phyloP scores from a whole-genome alignment of 768 basidiomycete genomes.

The Naganishia vaughanmartiniae region DNA sequence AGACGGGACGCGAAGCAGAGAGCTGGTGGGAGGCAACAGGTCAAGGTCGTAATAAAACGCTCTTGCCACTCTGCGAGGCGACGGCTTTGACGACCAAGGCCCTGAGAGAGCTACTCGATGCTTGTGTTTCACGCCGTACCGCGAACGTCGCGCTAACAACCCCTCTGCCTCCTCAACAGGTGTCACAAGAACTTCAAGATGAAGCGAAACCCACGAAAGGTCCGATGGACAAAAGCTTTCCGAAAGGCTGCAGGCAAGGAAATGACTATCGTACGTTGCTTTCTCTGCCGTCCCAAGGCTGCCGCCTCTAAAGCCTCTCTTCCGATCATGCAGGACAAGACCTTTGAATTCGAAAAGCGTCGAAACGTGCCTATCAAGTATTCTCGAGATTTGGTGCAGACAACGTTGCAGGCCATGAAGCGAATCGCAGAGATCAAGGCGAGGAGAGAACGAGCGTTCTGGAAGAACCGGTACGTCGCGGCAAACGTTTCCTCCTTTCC shows the following conservation, averaged over 20 bases:
- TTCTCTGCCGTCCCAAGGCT: background rate
- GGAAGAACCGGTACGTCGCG: constrained; percentile 67
- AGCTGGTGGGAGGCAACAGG: no score
- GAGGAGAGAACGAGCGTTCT: constrained; percentile 88
- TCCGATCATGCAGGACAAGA: constrained; percentile 70
- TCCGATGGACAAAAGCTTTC: constrained; percentile 99
- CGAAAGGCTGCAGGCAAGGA: constrained; percentile 97
- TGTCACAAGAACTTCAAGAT: constrained; percentile 99
- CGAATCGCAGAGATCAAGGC: constrained; percentile 86
- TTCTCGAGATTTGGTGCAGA: constrained; percentile 86
- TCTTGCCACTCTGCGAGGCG: no score
- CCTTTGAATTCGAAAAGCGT: constrained; percentile 98
- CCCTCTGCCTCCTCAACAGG: constrained; percentile 53
- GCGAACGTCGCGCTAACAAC: background rate
- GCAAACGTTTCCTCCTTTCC: background rate
- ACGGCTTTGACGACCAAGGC: no score
- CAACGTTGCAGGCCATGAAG: constrained; percentile 94
- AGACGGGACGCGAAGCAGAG: no score
- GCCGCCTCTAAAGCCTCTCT: background rate
- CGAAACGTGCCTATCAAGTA: constrained; percentile 96
- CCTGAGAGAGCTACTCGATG: no score
- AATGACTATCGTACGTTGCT: constrained; percentile 86
- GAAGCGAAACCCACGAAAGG: constrained; percentile 99
- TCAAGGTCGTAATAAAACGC: no score
- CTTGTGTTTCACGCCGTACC: background rate